Conservation (phyloP, 2,329 filamentous ascomycete genomes). For the Dissoconium aciculare region DNA sequence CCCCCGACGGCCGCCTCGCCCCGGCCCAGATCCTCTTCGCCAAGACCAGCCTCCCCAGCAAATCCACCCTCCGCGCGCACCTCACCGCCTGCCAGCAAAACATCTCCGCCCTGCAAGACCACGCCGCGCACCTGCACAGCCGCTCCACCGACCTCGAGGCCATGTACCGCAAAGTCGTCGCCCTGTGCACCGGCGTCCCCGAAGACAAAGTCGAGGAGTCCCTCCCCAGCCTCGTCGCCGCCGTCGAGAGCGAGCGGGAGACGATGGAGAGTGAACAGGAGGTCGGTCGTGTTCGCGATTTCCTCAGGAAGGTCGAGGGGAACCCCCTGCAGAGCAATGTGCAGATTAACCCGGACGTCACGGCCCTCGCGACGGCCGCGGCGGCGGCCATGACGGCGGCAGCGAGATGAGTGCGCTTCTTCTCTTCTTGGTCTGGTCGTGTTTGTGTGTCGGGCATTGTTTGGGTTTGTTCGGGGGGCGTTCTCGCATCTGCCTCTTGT, state of each 20-base stretch:
- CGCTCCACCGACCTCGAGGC: conserved; percentile 71
- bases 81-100: conserved; percentile 56
- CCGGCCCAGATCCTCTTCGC: conserved; percentile 11
- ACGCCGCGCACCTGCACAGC: conserved; percentile 57
- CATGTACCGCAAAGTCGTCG: conserved; percentile 78
- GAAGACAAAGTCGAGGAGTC: conserved; percentile 68
- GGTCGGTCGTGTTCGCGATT: conserved; percentile 60
- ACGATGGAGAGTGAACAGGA: conserved; percentile 34
- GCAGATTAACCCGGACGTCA: conserved; percentile 7
- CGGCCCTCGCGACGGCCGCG: conserved; percentile 3
- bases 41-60: conserved; percentile 15
- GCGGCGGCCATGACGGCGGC: conserved; percentile 10
- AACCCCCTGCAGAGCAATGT: conserved; percentile 1
- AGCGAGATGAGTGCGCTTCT: neutral
- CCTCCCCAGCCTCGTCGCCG: conserved; percentile 64
- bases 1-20: conserved; percentile 4
- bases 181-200: conserved; percentile 66
- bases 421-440: conserved; percentile 1
- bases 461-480: too few species aligned
- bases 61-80: conserved; percentile 42
- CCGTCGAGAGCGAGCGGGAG: conserved; percentile 66
- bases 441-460: too few species aligned
- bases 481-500: too few species aligned
- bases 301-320: conserved; percentile 63
- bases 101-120: conserved; percentile 50